Conservation (phyloP, 208 protist species). For the Endotrypanum monterogeii region DNA sequence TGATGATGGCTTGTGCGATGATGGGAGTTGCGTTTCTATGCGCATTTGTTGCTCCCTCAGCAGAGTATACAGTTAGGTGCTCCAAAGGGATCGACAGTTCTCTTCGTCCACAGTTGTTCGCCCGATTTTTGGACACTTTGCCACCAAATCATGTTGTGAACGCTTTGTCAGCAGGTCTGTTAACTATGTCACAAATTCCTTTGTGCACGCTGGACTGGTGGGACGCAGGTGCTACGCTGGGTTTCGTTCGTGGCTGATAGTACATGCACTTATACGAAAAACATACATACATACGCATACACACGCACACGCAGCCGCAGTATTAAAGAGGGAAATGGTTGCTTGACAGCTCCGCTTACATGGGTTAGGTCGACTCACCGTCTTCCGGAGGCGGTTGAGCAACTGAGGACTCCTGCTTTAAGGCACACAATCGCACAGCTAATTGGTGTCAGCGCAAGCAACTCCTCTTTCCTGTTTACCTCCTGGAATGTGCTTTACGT, state of each 20-base stretch:
- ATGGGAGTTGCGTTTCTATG: neutral
- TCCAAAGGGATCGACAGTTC: conserved; percentile 24
- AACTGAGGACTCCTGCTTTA: neutral
- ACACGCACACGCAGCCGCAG: neutral
- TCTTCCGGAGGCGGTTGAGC: neutral
- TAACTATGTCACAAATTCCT: conserved; percentile 13
- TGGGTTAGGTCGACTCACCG: too few species aligned
- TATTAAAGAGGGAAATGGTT: too few species aligned
- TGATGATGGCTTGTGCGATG: neutral
- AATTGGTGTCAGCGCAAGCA: neutral
- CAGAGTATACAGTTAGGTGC: conserved; percentile 13
- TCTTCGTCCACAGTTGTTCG: conserved; percentile 26
- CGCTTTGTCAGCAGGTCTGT: conserved; percentile 18
- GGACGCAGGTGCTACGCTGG: conserved; percentile 26
- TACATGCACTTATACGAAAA: neutral
- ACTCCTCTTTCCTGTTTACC: neutral
- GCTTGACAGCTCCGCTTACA: neutral
- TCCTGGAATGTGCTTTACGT: neutral
- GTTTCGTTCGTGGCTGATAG: conserved; percentile 9
- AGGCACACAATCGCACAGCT: neutral
- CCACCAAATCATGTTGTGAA: conserved; percentile 26
- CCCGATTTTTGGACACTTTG: conserved; percentile 12
- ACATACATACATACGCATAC: neutral
- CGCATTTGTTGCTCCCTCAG: conserved; percentile 1
- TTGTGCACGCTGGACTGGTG: conserved; percentile 29